These are phyloP conservation scores for Colletotrichum musicola DNA, from an alignment of 2,329 filamentous ascomycete genomes.

Conservation along the genomic window DNA sequence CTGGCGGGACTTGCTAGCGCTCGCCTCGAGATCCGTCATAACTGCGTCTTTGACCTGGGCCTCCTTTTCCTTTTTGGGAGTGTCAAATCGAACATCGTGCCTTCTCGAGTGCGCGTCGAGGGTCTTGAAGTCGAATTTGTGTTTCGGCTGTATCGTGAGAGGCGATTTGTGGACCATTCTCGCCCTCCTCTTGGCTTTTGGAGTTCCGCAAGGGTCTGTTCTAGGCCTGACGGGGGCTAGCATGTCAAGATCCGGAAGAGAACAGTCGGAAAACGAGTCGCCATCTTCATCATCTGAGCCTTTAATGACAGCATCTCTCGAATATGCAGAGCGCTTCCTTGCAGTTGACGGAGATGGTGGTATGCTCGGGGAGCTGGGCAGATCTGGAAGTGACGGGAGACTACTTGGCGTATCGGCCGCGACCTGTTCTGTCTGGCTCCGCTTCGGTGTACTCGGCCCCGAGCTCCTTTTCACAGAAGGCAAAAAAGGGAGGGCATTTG, in stretches of 20 bases:
- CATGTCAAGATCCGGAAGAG: constrained; percentile 63
- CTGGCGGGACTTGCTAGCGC: constrained; percentile 35
- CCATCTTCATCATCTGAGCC: constrained; percentile 81
- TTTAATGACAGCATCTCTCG: constrained; percentile 70
- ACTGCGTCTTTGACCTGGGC: constrained; percentile 47
- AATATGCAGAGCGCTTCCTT: constrained; percentile 42
- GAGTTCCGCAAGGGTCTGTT: constrained; percentile 53
- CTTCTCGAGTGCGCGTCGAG: constrained; percentile 70
- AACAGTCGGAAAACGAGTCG: constrained; percentile 66
- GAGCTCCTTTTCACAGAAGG: not conserved
- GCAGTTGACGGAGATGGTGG: constrained; percentile 45
- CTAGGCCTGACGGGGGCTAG: constrained; percentile 26
- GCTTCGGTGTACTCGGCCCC: constrained; percentile 7
- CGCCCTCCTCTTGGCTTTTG: constrained; percentile 61
- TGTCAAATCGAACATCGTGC: constrained; percentile 71
- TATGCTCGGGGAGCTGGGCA: constrained; percentile 40
- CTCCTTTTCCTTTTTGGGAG: constrained; percentile 59
- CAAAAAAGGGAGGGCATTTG: not conserved
- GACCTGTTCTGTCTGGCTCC: not conserved
- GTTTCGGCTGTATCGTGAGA: constrained; percentile 64
- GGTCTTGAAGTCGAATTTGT: constrained; percentile 73
- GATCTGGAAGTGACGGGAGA: constrained; percentile 22
- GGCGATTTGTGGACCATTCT: constrained; percentile 59
- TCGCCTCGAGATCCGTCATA: constrained; percentile 40
- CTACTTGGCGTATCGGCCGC: constrained; percentile 13